Base-by-base conservation (phyloP, 495 filamentous ascomycete species). In the Podospora australis region DNA sequence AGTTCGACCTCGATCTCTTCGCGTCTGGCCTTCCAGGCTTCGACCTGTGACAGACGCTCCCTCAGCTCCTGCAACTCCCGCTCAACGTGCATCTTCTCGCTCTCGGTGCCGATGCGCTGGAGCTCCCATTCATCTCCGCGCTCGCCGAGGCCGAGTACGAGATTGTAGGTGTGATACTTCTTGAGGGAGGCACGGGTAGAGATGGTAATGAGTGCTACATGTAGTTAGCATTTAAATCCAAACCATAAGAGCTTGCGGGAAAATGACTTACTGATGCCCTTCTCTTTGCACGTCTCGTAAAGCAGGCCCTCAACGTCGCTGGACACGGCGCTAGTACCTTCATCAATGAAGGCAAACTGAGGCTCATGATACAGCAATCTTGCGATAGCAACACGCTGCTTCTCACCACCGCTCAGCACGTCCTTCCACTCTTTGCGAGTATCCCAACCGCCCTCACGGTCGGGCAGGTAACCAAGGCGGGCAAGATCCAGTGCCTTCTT, bases 371-470 rank as follows among this genome's bases (percentile, higher is more conserved):
- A 97, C 53, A 96, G 72, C 19, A 97, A 60, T 40, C 94, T 73
- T 6, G 94, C 94, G 56, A 97, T 86, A 6, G 80, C 88, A 72
- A 97, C 84, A 20, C 94, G 73, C 67, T 99, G 94, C 70, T 99
- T 99, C 72, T 99, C 94, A n/a, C 94, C 94, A 9, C 94, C 94
- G 50, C 83, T 89, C 14, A 99, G 67, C 8, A 99, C 88, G 58
- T 97, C 92, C 70, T 97, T 96, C 94, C 94, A 99, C 55, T 95
- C 92, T 68, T 99, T 97, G 21, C 86, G 74, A 17, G 87, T 86
- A 59, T 99, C 89, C 91, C 90, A 99, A 10, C 94, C 94, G 20
- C 90, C 94, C 70, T 99, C 94, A 16, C 94, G 81, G 25, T 86
- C 78, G 4, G 88, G 88, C 4, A 99, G 74, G 66, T 97, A 96